Percentiles rank a stretch among this genome's conserved stretches.
Conservation (phyloP, 2,329 filamentous ascomycete genomes). For the Cladobotryum mycophilum region DNA sequence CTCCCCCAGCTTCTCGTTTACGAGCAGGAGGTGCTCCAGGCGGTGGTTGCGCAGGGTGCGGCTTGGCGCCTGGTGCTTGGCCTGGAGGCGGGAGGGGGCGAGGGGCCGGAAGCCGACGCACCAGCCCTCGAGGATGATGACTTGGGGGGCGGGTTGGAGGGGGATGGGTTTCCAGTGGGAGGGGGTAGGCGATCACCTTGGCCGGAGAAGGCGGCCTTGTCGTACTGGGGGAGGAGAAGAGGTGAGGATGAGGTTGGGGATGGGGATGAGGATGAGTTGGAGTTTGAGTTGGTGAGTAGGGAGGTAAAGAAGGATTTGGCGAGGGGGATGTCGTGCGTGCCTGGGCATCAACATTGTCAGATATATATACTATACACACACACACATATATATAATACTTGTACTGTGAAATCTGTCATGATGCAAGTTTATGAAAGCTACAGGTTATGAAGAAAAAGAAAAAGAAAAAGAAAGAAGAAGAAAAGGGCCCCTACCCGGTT, state of each 20-base stretch:
- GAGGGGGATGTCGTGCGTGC: constrained; percentile 68
- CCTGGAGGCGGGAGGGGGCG: constrained; percentile 40
- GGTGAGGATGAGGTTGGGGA: constrained; percentile 18
- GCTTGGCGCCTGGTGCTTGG: constrained; percentile 45
- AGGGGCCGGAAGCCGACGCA: constrained; percentile 76
- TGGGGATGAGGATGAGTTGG: constrained; percentile 11
- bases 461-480: constrained; percentile 4
- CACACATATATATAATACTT: neutral
- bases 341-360: constrained; percentile 14
- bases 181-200: constrained; percentile 67
- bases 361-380: neutral
- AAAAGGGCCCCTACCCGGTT: constrained; percentile 52
- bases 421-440: neutral
- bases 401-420: neutral
- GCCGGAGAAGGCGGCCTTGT: constrained; percentile 73
- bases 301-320: constrained; percentile 54
- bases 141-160: constrained; percentile 37
- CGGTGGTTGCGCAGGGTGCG: constrained; percentile 43
- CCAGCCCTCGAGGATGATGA: constrained; percentile 86
- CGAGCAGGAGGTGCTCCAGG: constrained; percentile 42
- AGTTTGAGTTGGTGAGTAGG: constrained; percentile 39
- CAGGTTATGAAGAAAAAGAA: neutral
- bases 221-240: constrained; percentile 65
- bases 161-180: constrained; percentile 52
- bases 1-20: constrained; percentile 41